Conservation (phyloP, 179 eudicot genomes). For the Corrigiola litoralis region DNA sequence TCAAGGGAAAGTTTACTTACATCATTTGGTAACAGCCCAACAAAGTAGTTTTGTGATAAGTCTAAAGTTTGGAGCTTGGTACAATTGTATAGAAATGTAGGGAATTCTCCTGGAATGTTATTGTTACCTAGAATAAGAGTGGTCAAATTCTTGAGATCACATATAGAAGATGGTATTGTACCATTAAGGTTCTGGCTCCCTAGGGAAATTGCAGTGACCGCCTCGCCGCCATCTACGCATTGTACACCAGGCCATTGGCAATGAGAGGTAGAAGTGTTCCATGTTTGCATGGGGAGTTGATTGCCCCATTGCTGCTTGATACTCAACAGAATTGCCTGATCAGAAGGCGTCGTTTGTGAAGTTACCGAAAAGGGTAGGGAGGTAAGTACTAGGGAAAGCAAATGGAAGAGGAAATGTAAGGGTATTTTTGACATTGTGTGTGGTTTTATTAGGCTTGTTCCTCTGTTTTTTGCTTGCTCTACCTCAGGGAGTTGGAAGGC, state of each 20-base stretch:
- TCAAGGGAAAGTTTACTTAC: slow-evolving; percentile 34
- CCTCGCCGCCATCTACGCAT: slow-evolving; percentile 33
- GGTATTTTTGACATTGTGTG: slow-evolving; percentile 33
- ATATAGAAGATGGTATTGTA: slow-evolving; percentile 47
- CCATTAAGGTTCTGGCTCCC: slow-evolving; percentile 16
- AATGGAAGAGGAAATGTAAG: not conserved
- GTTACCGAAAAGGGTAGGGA: slow-evolving; percentile 18
- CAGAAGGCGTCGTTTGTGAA: slow-evolving; percentile 28
- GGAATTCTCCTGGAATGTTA: slow-evolving; percentile 41
- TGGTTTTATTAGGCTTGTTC: not conserved
- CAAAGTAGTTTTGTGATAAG: slow-evolving; percentile 48
- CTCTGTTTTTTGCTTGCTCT: not conserved
- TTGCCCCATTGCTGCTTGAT: slow-evolving; percentile 45
- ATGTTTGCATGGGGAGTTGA: slow-evolving; percentile 35
- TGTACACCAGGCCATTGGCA: slow-evolving; percentile 62
- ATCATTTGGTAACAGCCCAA: slow-evolving; percentile 54
- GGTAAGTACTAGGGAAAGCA: slow-evolving; percentile 22
- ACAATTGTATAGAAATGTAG: slow-evolving; percentile 47
- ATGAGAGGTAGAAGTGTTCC: slow-evolving; percentile 48
- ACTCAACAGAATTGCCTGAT: slow-evolving; percentile 35
- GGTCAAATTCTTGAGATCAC: slow-evolving; percentile 45
- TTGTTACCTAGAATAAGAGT: slow-evolving; percentile 44
- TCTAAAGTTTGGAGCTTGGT: slow-evolving; percentile 36
- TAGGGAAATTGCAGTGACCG: slow-evolving; percentile 43
- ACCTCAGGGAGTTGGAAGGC: not conserved